phyloP scores from a whole-genome alignment of 768 basidiomycete species.

The Crucibulum laeve region DNA sequence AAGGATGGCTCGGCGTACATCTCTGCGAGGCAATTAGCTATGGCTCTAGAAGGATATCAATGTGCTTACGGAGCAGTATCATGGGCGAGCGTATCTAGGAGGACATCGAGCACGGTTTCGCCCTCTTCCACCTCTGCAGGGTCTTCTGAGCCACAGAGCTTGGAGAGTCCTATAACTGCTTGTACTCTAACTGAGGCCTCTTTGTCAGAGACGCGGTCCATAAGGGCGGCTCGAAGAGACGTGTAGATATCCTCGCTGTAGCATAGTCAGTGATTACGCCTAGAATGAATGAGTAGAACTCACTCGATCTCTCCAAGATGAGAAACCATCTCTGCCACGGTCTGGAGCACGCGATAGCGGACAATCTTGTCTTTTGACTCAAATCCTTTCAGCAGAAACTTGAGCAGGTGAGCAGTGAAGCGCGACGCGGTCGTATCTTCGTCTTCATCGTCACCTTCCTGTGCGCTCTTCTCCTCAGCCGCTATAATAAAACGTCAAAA shows the following conservation, averaged over 20 bases:
- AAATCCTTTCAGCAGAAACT: conserved; percentile 73
- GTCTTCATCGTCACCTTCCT: conserved; percentile 36
- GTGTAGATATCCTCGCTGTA: conserved; percentile 74
- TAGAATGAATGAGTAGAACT: conserved; percentile 19
- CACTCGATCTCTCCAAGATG: conserved; percentile 86
- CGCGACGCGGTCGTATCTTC: conserved; percentile 65
- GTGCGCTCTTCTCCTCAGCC: conserved; percentile 27
- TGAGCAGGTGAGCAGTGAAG: conserved; percentile 61
- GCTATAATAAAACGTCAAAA: conserved; percentile 18
- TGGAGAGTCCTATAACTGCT: conserved; percentile 75
- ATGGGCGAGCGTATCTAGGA: conserved; percentile 61
- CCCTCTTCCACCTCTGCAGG: conserved; percentile 43
- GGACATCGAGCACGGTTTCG: conserved; percentile 54
- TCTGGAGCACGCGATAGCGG: conserved; percentile 73
- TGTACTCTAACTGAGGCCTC: conserved; percentile 75
- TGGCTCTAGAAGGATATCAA: not conserved
- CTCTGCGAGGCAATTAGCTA: conserved; percentile 37
- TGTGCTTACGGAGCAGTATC: conserved; percentile 72
- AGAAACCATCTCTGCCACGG: conserved; percentile 76
- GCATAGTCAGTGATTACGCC: conserved; percentile 1
- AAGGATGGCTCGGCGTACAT: conserved; percentile 80
- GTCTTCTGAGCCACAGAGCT: conserved; percentile 71
- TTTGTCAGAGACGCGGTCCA: conserved; percentile 77
- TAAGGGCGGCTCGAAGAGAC: conserved; percentile 52
- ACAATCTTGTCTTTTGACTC: conserved; percentile 83